Base-by-base conservation (phyloP, 2,329 filamentous ascomycete species). In the Whalleya microplaca region DNA sequence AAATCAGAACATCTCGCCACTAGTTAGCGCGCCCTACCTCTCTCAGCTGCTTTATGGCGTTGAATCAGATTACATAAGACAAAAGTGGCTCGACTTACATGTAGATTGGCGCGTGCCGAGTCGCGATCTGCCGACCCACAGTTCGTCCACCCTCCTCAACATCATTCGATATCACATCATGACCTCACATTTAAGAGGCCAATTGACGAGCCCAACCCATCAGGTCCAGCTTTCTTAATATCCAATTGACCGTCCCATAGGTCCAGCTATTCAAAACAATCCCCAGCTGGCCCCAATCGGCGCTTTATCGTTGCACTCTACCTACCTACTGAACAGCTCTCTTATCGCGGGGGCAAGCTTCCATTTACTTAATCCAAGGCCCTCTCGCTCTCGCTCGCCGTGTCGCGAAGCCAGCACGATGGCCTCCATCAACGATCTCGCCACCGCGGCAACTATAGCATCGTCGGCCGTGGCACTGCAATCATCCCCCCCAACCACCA, bases 381-480 rank as follows among this genome's bases (percentile, higher is more conserved):
- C 4, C 4, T 27, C 9, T 27, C 23, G n/a, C n/a, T n/a, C n/a
- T n/a, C n/a, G n/a, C n/a, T n/a, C n/a, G n/a, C n/a, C n/a, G n/a
- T 27, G 23, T 27, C 23, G 4, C 23, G 23, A 27, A 27, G 23
- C 20, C 43, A 47, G 16, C n/a, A 16, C 23, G 29, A 72, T 80
- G 78, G 71, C 77, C 32, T 81, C 79, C 6, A 81, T 81, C 56
- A 80, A 79, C 62, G 78, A 82, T 54, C 73, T 80, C 40, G 79
- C 78, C 19, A 76, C 76, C 19, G 79, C 78, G 48, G 79, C 78
- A 32, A 79, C 78, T 21, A 76, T 77, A 44, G 73, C 74, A 37
- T 75, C 76, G 10, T 73, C 72, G n/a, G 65, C 65, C 50, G 69
- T 67, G 46, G 66, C 66, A 43, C 58, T 66, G 55, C 65, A 69